These are phyloP conservation scores for Phoma sp. DNA, from an alignment of 2,329 filamentous ascomycete genomes.

Conservation along the genomic window DNA sequence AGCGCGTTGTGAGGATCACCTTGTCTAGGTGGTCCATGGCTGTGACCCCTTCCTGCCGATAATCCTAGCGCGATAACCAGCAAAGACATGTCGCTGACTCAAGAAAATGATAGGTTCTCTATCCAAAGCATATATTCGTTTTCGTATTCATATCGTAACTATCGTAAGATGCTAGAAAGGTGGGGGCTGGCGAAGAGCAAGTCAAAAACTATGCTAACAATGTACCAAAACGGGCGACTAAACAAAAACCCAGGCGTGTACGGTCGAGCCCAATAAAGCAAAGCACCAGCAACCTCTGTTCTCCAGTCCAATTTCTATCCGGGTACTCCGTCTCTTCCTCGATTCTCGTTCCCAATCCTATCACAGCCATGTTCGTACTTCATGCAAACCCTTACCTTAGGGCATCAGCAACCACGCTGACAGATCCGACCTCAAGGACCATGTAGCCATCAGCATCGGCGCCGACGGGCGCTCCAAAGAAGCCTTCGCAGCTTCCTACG, in stretches of 20 bases:
- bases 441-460: constrained; percentile 27
- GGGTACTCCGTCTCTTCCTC: background rate
- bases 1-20: too few species aligned
- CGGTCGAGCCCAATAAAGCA: constrained; percentile 1
- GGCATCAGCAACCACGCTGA: constrained; percentile 3
- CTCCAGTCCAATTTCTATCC: constrained; percentile 10
- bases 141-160: constrained; percentile 16
- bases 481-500: constrained; percentile 29
- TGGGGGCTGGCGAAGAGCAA: background rate
- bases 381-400: background rate
- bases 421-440: constrained; percentile 14
- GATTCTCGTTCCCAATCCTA: too few species aligned
- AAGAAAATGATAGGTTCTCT: background rate
- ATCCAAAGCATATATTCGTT: constrained; percentile 17
- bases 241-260: background rate
- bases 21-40: too few species aligned
- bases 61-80: too few species aligned
- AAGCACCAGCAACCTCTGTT: constrained; percentile 3
- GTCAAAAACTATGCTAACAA: constrained; percentile 9
- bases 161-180: constrained; percentile 16
- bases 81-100: too few species aligned
- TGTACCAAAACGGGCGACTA: constrained; percentile 4
- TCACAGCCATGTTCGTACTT: background rate
- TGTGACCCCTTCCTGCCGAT: too few species aligned
- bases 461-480: constrained; percentile 20